Percentiles rank a stretch among this genome's conserved stretches.
Conservation (phyloP, 2,329 filamentous ascomycete species). For the Cladophialophora immunda region DNA sequence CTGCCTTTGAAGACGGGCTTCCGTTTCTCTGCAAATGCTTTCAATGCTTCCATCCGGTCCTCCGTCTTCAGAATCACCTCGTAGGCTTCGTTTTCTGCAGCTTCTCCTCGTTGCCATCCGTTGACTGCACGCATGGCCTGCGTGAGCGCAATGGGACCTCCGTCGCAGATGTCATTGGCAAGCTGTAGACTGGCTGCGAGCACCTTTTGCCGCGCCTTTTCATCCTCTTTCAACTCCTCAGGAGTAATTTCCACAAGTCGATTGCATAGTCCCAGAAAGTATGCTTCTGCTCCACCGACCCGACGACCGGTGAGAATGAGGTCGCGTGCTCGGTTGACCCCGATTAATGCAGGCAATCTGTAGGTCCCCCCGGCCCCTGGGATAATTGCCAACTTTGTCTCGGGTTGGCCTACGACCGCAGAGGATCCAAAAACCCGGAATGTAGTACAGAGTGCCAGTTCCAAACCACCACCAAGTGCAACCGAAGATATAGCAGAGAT, state of each 20-base stretch:
- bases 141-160: constrained; percentile 82
- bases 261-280: constrained; percentile 89
- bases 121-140: constrained; percentile 81
- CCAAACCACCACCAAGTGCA: constrained; percentile 91
- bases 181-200: constrained; percentile 79
- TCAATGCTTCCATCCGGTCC: constrained; percentile 87
- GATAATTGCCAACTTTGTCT: constrained; percentile 92
- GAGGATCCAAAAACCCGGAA: constrained; percentile 86
- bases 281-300: constrained; percentile 83
- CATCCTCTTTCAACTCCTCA: constrained; percentile 60
- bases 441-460: constrained; percentile 88
- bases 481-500: constrained; percentile 86
- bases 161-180: constrained; percentile 86
- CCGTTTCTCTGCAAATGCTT: constrained; percentile 82
- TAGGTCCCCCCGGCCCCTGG: constrained; percentile 94
- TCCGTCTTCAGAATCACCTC: constrained; percentile 81
- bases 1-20: constrained; percentile 70
- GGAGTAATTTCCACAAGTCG: constrained; percentile 82
- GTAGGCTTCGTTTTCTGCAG: constrained; percentile 88
- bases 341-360: constrained; percentile 83
- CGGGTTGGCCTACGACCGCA: constrained; percentile 81
- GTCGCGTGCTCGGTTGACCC: constrained; percentile 82
- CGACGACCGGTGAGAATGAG: constrained; percentile 89
- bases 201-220: constrained; percentile 70
- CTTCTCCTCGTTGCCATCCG: constrained; percentile 70